Base-by-base conservation (phyloP, 176 grass and related monocot genomes). In the Lolium multiflorum region DNA sequence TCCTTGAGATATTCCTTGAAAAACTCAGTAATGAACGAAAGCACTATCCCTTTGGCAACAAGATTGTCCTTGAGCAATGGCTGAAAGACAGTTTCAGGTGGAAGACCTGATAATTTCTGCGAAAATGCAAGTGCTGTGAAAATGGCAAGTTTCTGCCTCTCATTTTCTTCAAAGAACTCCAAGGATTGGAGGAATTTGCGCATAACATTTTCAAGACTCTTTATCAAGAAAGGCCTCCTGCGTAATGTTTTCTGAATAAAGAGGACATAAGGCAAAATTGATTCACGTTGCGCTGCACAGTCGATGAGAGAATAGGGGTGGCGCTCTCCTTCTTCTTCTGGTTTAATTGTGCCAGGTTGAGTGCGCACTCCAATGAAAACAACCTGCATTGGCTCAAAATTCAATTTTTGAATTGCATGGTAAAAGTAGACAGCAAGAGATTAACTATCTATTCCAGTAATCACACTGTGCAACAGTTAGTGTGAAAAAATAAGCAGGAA, bases 131-230 rank as follows among this genome's bases (percentile, higher is more conserved):
- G 95, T 62, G 95, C 93, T 17, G 95, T 93, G 68, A 93, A 98
- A 76, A 98, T 93, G 51, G 95, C 93, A 78, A 98, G 93, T 78
- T 95, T 98, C 69, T 95, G 87, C 65, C 96, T 90, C 86, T 98
- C 96, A 75, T 95, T 90, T 78, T 98, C 96, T 79, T 98, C 96
- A 31, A 95, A 91, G 75, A 98, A 94, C 78, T 98, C 96, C 68
- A 98, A 90, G 21, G 96, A 98, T 75, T 98, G 96, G 41, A 98
- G 93, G 76, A 98, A 98, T 66, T 92, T 93, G 43, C 90, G 86
- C 89, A 87, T 98, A 82, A 98, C 96, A 98, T 98, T 98, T 92
- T 98, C 96, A 81, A 98, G 96, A 79, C 87, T 98, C 86, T 98
- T 98, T 80, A 98, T 98, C 60, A 98, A 88, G 74, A 98, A 98